Evolutionary conservation across 2,329 filamentous ascomycete genomes (phyloP).

Genomic region (Fusarium goolgardi): DNA sequence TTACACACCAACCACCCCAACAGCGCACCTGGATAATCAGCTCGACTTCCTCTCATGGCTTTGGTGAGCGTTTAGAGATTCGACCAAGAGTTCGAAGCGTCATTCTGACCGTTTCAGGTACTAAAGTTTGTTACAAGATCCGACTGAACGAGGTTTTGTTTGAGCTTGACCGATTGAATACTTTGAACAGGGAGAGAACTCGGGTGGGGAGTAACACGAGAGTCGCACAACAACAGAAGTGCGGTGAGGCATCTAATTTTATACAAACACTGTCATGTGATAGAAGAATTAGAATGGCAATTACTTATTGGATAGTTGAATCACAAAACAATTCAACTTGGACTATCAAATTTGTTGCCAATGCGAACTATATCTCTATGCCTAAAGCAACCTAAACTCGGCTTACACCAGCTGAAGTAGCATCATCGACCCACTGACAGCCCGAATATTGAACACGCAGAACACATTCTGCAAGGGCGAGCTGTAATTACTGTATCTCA

Average conservation of each 20-base stretch:
- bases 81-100: neutral
- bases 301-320: neutral
- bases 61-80: neutral
- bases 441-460: neutral
- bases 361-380: neutral
- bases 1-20: conserved; percentile 23
- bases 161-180: neutral
- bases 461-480: conserved; percentile 20
- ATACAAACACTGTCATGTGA: neutral
- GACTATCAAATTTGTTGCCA: neutral
- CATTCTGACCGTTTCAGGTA: conserved; percentile 11
- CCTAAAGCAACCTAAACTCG: conserved; percentile 7
- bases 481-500: conserved; percentile 8
- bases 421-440: conserved; percentile 23
- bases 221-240: neutral
- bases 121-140: neutral
- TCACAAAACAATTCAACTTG: neutral
- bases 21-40: conserved; percentile 8
- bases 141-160: neutral
- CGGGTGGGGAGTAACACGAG: neutral
- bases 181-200: neutral
- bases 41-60: neutral
- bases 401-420: conserved; percentile 8
- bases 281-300: neutral
- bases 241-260: neutral